Base-by-base conservation (phyloP, 2,329 filamentous ascomycete genomes). In the Madurella fahalii region DNA sequence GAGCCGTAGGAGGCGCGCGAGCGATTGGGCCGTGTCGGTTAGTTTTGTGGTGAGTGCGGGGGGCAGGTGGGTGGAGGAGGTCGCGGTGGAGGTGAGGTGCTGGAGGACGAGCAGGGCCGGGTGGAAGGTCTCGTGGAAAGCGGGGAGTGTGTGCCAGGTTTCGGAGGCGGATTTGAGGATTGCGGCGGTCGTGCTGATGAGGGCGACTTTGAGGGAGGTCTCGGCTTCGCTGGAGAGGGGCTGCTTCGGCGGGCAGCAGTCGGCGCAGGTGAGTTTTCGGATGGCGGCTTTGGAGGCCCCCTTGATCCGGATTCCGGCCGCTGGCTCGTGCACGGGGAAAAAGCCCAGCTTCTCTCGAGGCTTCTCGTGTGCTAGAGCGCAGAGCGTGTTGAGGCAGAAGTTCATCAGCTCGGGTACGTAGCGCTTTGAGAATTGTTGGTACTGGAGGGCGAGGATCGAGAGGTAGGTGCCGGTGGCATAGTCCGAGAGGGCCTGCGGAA, bases 391-490 rank as follows among this genome's bases (percentile, higher is more conserved):
- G 43, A 90, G 73, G 25, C 83, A 80, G 68, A 91, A 96, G 68
- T 90, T 90, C 63, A 95, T 77, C 32, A 92, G 80, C 71, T 99
- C 94, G 0, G 94, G 94, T 45, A 96, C 79, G 70, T 93, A 96
- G 64, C 94, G 81, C 74, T 91, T 94, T 5, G 93, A 86, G 7
- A 93, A 75, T 37, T 78, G 76, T 71, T 96, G 90, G 71, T 95
- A 97, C 67, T 93, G 86, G 30, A 96, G 70, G 48, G 83, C 85
- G 39, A 97, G 75, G 18, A 88, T 89, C 32, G 84, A 83, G n/a
- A 95, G 73, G 68, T 90, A 96, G 9, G 85, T 82, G 11, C 94
- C 94, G 2, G 78, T 85, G 3, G 83, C 81, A 57, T 89, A 81
- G 61, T 94, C 88, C 8, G 78, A 73, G 4, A 90, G 71, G 8